Percentiles rank a stretch among this genome's conserved stretches.
phyloP scores from a whole-genome alignment of 2,329 filamentous ascomycete genomes.

The Cadophora sp. region DNA sequence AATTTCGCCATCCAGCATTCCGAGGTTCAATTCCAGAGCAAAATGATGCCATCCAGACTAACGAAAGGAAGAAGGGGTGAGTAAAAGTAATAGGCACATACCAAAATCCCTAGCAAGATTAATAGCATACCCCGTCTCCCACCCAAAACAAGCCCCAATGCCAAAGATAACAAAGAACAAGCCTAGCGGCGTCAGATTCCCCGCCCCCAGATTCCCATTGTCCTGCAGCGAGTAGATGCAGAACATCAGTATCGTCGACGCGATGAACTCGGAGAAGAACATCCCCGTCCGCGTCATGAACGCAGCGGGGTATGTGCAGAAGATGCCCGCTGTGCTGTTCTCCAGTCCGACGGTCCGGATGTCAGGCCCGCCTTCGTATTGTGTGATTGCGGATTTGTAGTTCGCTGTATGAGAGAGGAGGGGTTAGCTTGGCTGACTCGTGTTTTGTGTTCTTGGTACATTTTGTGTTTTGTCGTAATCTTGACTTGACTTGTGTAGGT shows the following conservation, averaged over 20 bases:
- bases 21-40: too few species aligned
- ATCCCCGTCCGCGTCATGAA: conserved; percentile 72
- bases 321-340: conserved; percentile 68
- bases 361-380: conserved; percentile 66
- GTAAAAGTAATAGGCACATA: too few species aligned
- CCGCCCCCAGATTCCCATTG: conserved; percentile 53
- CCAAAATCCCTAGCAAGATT: conserved; percentile 76
- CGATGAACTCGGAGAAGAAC: conserved; percentile 77
- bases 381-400: conserved; percentile 70
- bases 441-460: too few species aligned
- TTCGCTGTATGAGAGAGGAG: conserved; percentile 53
- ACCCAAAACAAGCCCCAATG: conserved; percentile 73
- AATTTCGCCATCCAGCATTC: too few species aligned
- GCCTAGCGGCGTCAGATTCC: conserved; percentile 62
- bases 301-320: conserved; percentile 71
- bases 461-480: too few species aligned
- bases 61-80: too few species aligned
- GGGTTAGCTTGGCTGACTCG: not conserved
- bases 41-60: too few species aligned
- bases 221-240: conserved; percentile 74
- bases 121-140: conserved; percentile 79
- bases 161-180: conserved; percentile 78
- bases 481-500: not conserved
- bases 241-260: conserved; percentile 73
- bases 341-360: conserved; percentile 64